Evolutionary conservation across 1,139 yeast genomes (phyloP), one percentile per base, ranked within the genome.

Genomic region (Saccharomyces hybrid): DNA sequence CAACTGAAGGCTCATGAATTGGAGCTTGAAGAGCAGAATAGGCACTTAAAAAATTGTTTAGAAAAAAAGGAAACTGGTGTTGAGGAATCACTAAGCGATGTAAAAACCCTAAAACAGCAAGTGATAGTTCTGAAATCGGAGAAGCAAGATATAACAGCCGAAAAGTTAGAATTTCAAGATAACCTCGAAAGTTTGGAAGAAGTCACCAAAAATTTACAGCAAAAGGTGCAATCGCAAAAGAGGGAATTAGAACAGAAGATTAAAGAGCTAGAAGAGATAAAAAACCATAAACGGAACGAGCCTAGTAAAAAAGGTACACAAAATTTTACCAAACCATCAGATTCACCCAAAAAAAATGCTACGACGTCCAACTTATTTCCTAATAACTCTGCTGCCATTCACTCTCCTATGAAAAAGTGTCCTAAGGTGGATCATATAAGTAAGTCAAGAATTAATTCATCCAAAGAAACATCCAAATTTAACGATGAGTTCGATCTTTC

Each of bases 1-100:
- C 70, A 67, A 49, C 16, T 65, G 26, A 67, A 67, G 46, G 71
- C 71, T 1, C 63, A 57, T 47, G 69, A 65, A 50, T 52, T 67
- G 41, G 71, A 67, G 51, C 52, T 67, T 16, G 70, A 61, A 48
- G 70, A 68, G 47, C 67, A 66, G 11, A 66, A 64, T 55, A 57
- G 64, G 28, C 61, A 53, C 16, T 50, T 67, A 28, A 64, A 57
- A 49, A 57, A 50, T 14, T 49, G 49, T 5, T 42, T 63, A 9
- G 63, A 65, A 8, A 58, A 59, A 32, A 56, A 61, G 44, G 57
- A 56, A 46, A 26, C 51, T 2, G 56, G 54, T 13, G 55, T 54
- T 32, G 64, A 59, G 23, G 66, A 61, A 29, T 60, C 56, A 14
- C 49, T 46, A 41, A 56, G 55, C 44, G 67, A 64, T 32, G 41